These are phyloP conservation scores for Phyllosticta citriasiana DNA, from an alignment of 2,329 filamentous ascomycete species.

Conservation along the genomic window DNA sequence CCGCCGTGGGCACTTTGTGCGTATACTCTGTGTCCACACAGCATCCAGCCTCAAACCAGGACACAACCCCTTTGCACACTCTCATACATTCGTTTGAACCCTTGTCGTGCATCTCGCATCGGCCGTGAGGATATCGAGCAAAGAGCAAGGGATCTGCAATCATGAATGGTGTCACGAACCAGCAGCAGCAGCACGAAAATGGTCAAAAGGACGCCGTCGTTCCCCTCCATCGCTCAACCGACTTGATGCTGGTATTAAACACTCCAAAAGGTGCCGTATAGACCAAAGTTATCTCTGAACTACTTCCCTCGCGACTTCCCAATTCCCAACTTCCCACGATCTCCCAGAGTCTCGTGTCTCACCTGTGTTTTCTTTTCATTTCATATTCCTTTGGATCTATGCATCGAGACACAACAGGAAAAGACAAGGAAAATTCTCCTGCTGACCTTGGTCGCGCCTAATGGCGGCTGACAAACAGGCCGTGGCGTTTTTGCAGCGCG, in stretches of 20 bases:
- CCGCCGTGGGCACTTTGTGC: not conserved
- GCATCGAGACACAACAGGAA: no score
- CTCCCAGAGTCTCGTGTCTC: no score
- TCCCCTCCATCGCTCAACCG: constrained; percentile 31
- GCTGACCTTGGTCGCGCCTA: not conserved
- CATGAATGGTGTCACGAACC: constrained; percentile 12
- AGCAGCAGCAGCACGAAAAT: constrained; percentile 2
- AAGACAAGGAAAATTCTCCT: not conserved
- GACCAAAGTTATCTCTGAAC: not conserved
- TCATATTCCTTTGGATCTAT: no score
- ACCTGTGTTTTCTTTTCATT: no score
- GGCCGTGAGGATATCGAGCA: not conserved
- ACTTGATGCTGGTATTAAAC: constrained; percentile 34
- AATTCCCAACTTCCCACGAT: no score
- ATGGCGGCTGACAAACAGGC: constrained; percentile 25
- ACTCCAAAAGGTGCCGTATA: constrained; percentile 40
- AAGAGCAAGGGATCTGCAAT: not conserved
- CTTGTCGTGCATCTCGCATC: not conserved
- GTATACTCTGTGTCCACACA: no score
- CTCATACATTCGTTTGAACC: not conserved
- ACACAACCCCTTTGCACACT: not conserved
- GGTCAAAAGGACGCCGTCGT: constrained; percentile 10
- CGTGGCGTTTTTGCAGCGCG: constrained; percentile 42
- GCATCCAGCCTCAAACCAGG: not conserved
- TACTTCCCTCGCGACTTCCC: no score